Percentiles rank a stretch among this genome's conserved stretches.
Evolutionary conservation across 208 protist genomes (phyloP).

Genomic region (Zelonia costaricensis): DNA sequence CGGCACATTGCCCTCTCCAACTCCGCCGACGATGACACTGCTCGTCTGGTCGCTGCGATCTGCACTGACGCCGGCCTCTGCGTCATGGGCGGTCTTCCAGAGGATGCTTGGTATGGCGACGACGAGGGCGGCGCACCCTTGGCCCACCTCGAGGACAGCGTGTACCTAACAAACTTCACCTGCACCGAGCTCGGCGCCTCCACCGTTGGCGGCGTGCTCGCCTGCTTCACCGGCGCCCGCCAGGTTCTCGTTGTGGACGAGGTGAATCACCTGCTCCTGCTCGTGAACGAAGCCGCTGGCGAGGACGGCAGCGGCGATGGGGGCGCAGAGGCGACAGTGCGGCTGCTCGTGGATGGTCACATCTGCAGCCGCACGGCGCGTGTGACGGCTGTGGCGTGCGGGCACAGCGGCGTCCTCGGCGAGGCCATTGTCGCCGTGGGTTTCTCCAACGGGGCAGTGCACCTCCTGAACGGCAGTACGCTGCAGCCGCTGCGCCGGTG

Average conservation of each 20-base stretch:
- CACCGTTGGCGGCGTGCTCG: constrained; percentile 11
- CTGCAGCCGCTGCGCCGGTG: constrained; percentile 31
- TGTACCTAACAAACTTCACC: neutral
- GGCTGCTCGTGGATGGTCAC: constrained; percentile 66
- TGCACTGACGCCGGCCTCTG: constrained; percentile 8
- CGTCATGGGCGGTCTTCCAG: neutral
- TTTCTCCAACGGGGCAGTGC: constrained; percentile 57
- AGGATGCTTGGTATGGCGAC: neutral
- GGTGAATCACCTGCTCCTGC: constrained; percentile 28
- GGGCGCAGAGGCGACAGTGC: constrained; percentile 7
- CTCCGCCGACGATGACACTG: constrained; percentile 17
- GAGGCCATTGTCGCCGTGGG: constrained; percentile 54
- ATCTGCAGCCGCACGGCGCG: constrained; percentile 31
- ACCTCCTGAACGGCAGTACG: constrained; percentile 56
- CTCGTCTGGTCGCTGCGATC: constrained; percentile 4
- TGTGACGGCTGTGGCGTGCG: constrained; percentile 41
- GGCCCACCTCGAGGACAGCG: too few species aligned
- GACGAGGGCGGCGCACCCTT: neutral
- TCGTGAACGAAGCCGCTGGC: neutral
- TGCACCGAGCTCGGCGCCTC: constrained; percentile 21
- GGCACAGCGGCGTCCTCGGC: constrained; percentile 31
- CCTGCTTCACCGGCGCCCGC: constrained; percentile 15
- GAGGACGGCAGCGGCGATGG: neutral
- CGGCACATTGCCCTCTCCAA: constrained; percentile 1
- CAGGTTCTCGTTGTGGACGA: constrained; percentile 22